Percentiles rank a stretch among this genome's conserved stretches.
Conservation (phyloP, 805 yeast genomes). For the Starmerella kuoi region DNA sequence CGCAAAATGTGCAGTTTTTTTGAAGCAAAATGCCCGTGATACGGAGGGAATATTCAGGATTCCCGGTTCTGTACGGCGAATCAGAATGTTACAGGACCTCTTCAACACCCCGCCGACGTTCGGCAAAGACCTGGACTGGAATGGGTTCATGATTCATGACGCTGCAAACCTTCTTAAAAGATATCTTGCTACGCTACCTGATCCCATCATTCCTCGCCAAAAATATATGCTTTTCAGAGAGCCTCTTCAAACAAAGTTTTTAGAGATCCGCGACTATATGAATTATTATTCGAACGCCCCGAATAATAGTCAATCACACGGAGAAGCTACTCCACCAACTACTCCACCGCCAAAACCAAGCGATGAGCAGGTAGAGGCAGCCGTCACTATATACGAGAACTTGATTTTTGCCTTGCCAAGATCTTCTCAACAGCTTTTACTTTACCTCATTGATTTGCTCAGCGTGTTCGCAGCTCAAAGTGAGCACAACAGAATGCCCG, state of each 20-base stretch:
- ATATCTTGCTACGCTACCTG: conserved; percentile 76
- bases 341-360: conserved; percentile 4
- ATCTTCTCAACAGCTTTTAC: conserved; percentile 67
- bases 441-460: conserved; percentile 75
- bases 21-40: conserved; percentile 57
- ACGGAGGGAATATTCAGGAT: conserved; percentile 89
- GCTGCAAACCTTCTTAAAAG: conserved; percentile 85
- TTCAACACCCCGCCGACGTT: conserved; percentile 83
- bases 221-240: conserved; percentile 67
- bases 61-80: conserved; percentile 80
- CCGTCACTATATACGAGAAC: conserved; percentile 51
- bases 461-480: conserved; percentile 75
- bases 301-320: not conserved
- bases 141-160: conserved; percentile 89
- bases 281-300: conserved; percentile 33
- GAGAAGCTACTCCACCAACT: not conserved
- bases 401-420: conserved; percentile 61
- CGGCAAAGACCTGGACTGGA: conserved; percentile 83
- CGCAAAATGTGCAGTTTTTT: conserved; percentile 85
- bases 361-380: conserved; percentile 5
- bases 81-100: conserved; percentile 68
- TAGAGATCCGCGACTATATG: conserved; percentile 54
- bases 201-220: conserved; percentile 74
- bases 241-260: conserved; percentile 46
- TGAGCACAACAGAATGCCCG: conserved; percentile 75